Conservation (phyloP, 768 basidiomycete genomes). For the Russula compacta region DNA sequence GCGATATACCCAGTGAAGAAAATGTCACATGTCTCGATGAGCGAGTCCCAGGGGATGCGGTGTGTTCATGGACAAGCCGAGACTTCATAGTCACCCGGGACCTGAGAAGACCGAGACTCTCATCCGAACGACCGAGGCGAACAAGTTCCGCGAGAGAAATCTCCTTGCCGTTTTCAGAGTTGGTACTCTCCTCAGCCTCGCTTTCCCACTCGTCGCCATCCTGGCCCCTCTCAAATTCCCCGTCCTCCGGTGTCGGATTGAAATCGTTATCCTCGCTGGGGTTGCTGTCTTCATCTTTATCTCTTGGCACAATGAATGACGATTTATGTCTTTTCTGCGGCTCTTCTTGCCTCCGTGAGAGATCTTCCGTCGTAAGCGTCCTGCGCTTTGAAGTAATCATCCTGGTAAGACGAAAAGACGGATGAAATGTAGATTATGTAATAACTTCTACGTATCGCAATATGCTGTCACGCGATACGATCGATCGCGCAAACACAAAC, state of each 20-base stretch:
- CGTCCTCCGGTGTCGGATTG: neutral
- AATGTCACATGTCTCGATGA: constrained; percentile 33
- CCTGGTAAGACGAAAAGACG: constrained; percentile 3
- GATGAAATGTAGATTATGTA: neutral
- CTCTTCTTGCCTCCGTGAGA: constrained; percentile 30
- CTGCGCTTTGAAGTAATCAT: constrained; percentile 27
- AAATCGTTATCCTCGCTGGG: constrained; percentile 6
- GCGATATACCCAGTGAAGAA: constrained; percentile 48
- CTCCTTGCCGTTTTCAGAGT: neutral
- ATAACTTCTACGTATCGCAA: neutral
- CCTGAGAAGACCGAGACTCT: neutral
- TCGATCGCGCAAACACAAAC: neutral
- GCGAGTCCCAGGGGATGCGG: constrained; percentile 1
- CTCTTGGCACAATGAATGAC: constrained; percentile 20
- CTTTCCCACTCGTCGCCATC: neutral
- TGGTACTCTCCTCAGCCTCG: constrained; percentile 2
- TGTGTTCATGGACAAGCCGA: constrained; percentile 10
- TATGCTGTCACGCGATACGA: neutral
- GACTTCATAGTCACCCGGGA: constrained; percentile 23
- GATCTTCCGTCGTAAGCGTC: constrained; percentile 28
- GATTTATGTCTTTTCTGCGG: constrained; percentile 17
- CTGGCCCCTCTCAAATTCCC: neutral
- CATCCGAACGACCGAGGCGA: neutral
- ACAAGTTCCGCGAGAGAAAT: neutral
- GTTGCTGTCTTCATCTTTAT: constrained; percentile 18